Evolutionary conservation across 1,139 yeast species (phyloP).

Genomic region (Yarrowia galli): DNA sequence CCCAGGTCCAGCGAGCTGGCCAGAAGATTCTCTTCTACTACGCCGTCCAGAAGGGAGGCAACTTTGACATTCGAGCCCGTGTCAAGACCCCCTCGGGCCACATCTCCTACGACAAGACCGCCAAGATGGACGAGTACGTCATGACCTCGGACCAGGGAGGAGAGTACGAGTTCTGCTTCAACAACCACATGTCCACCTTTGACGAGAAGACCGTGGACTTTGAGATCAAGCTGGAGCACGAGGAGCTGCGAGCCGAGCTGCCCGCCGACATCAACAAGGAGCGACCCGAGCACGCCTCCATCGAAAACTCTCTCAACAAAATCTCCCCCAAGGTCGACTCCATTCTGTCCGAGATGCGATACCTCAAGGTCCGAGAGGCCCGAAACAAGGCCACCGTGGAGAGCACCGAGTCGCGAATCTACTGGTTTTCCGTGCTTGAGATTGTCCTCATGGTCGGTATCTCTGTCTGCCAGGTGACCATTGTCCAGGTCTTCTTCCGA

Average conservation of each 20-base stretch:
- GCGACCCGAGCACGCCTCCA: conserved; percentile 38
- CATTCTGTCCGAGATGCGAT: conserved; percentile 49
- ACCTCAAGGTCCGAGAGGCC: conserved; percentile 80
- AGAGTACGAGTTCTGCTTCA: conserved; percentile 83
- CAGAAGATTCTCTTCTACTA: conserved; percentile 39
- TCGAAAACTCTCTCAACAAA: conserved; percentile 37
- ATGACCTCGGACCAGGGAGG: conserved; percentile 70
- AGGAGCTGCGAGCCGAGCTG: conserved; percentile 39
- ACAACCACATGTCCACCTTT: conserved; percentile 75
- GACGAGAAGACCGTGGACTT: conserved; percentile 83
- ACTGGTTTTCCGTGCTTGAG: conserved; percentile 76
- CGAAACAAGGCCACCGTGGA: conserved; percentile 84
- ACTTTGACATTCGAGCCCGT: conserved; percentile 74
- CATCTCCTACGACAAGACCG: conserved; percentile 62
- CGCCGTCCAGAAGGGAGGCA: conserved; percentile 71
- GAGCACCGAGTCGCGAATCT: conserved; percentile 77
- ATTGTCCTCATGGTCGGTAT: conserved; percentile 74
- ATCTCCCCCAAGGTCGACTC: conserved; percentile 35
- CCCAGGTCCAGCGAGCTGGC: conserved; percentile 33
- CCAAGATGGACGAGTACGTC: conserved; percentile 80
- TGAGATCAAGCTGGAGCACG: conserved; percentile 58
- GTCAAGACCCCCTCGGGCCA: conserved; percentile 68
- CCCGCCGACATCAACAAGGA: conserved; percentile 38
- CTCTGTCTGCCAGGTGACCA: conserved; percentile 74
- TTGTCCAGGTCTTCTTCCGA: conserved; percentile 78